These are phyloP conservation scores for Myrica gale DNA, from an alignment of 306 rosid genomes.

Conservation along the genomic window DNA sequence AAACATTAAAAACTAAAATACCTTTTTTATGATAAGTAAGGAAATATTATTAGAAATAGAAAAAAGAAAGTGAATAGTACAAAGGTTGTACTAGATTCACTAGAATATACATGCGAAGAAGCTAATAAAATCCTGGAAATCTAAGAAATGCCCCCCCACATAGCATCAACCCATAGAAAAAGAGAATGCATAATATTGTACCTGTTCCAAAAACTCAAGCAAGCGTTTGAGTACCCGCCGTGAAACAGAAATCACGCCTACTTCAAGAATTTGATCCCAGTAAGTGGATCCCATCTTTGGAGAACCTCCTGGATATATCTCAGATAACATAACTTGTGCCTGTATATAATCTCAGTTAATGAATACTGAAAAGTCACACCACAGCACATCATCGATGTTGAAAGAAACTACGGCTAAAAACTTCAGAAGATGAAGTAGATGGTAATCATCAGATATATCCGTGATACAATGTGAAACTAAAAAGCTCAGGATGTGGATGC, in stretches of 20 bases:
- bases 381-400: slow-evolving; percentile 13
- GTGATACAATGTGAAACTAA: neutral
- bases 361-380: slow-evolving; percentile 1
- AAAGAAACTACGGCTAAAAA: neutral
- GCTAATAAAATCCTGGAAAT: too few species aligned
- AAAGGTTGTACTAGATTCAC: too few species aligned
- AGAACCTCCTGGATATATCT: slow-evolving; percentile 92
- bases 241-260: slow-evolving; percentile 74
- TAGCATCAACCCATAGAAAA: too few species aligned
- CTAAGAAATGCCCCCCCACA: too few species aligned
- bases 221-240: slow-evolving; percentile 84
- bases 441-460: neutral
- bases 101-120: too few species aligned
- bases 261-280: slow-evolving; percentile 95
- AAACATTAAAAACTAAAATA: too few species aligned
- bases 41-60: too few species aligned
- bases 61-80: too few species aligned
- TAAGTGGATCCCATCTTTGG: slow-evolving; percentile 79
- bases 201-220: slow-evolving; percentile 89
- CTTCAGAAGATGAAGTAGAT: neutral
- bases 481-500: neutral
- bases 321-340: slow-evolving; percentile 91
- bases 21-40: too few species aligned
- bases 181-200: too few species aligned
- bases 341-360: slow-evolving; percentile 35